Conservation (phyloP, 2,329 filamentous ascomycete species). For the Dryadomyces quercus-mongolicae region DNA sequence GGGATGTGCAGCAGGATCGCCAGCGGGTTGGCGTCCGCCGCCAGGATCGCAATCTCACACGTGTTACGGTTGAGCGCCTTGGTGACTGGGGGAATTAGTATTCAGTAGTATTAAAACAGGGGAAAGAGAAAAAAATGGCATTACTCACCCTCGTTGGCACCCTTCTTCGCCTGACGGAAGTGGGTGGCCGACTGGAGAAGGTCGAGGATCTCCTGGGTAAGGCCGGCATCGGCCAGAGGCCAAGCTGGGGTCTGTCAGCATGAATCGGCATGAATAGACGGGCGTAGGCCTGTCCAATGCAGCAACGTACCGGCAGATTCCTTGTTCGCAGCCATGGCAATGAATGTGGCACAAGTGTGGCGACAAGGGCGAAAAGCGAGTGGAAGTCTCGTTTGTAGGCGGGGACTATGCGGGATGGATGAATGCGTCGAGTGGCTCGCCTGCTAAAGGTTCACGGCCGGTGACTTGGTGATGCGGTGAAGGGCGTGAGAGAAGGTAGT, state of each 20-base stretch:
- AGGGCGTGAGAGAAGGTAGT: neutral
- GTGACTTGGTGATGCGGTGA: neutral
- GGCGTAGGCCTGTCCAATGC: neutral
- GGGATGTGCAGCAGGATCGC: conserved; percentile 84
- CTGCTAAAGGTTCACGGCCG: conserved; percentile 14
- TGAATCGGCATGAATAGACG: neutral
- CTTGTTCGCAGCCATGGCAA: conserved; percentile 6
- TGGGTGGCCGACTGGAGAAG: conserved; percentile 61
- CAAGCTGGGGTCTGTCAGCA: conserved; percentile 10
- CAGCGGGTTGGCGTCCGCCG: conserved; percentile 76
- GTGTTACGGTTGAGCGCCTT: conserved; percentile 89
- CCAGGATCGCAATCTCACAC: conserved; percentile 77
- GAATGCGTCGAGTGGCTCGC: conserved; percentile 11
- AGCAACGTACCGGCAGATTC: conserved; percentile 9
- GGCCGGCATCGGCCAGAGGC: conserved; percentile 15
- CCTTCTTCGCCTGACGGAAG: conserved; percentile 75
- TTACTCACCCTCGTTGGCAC: conserved; percentile 57
- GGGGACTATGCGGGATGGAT: neutral
- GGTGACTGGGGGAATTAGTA: conserved; percentile 35
- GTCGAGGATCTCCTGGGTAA: conserved; percentile 61
- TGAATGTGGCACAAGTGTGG: neutral
- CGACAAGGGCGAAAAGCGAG: too few relatives aligned
- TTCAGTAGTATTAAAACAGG: too few relatives aligned
- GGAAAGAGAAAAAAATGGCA: neutral
- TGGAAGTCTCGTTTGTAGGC: neutral